Percentiles rank a stretch among this genome's conserved stretches.
These are phyloP conservation scores for Ceratobasidium sp. DNA, from an alignment of 1,284 basidiomycete species.

Conservation along the genomic window DNA sequence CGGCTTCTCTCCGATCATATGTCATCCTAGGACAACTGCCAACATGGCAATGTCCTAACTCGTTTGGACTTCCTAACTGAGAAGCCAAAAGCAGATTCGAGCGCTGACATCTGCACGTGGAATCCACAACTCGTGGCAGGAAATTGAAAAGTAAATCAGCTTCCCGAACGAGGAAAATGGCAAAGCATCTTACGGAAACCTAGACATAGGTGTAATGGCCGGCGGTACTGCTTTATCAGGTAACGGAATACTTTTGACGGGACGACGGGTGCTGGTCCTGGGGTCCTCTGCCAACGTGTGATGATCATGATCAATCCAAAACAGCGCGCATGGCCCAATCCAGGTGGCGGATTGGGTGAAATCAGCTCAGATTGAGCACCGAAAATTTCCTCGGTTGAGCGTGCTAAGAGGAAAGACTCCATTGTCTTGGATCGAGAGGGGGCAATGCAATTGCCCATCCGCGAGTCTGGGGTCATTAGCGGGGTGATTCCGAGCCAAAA, in stretches of 20 bases:
- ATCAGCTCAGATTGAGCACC: conserved; percentile 9
- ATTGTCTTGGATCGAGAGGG: conserved; percentile 28
- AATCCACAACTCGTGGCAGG: conserved; percentile 7
- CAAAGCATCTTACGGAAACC: neutral
- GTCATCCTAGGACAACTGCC: neutral
- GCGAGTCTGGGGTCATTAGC: conserved; percentile 34
- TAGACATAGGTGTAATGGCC: neutral
- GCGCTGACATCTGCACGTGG: neutral
- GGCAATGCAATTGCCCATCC: conserved; percentile 2
- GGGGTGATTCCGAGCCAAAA: neutral
- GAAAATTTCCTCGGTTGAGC: conserved; percentile 26
- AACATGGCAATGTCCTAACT: neutral
- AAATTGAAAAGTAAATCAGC: conserved; percentile 30
- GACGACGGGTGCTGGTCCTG: neutral
- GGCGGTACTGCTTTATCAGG: conserved; percentile 24
- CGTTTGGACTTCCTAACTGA: conserved; percentile 2
- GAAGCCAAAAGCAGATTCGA: conserved; percentile 12
- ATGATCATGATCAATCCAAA: conserved; percentile 39
- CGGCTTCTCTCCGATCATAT: neutral
- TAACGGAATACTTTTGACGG: neutral
- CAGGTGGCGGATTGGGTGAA: conserved; percentile 24
- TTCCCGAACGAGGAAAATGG: conserved; percentile 29
- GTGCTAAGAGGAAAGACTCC: conserved; percentile 33
- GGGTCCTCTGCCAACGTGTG: conserved; percentile 27
- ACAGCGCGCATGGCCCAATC: conserved; percentile 3